Percentiles rank a stretch among this genome's conserved stretches.
Conservation (phyloP, 305 asterid species). For the Solanum hybrid region DNA sequence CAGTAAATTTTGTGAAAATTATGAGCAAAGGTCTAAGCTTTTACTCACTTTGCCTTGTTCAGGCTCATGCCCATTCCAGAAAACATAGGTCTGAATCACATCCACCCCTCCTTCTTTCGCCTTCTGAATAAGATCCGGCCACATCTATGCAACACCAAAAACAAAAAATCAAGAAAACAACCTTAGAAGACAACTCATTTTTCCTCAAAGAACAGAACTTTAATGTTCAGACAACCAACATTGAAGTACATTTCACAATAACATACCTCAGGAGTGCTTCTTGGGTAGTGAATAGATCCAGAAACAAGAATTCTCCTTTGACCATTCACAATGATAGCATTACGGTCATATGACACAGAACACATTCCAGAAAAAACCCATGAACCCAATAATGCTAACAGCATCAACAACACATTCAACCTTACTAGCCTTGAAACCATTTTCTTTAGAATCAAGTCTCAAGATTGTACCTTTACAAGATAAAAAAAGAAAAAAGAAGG, state of each 20-base stretch:
- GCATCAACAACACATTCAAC: conserved; percentile 4
- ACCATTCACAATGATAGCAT: conserved; percentile 16
- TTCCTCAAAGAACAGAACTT: neutral
- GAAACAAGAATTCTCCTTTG: conserved; percentile 22
- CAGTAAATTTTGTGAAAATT: neutral
- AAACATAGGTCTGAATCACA: conserved; percentile 26
- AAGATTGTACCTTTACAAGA: neutral
- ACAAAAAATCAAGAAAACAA: neutral
- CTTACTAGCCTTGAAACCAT: neutral
- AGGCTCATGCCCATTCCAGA: conserved; percentile 33
- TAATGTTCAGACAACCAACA: neutral
- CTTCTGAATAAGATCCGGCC: conserved; percentile 24
- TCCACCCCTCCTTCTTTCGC: conserved; percentile 26
- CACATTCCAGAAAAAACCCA: conserved; percentile 3
- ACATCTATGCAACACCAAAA: conserved; percentile 9
- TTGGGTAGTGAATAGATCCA: conserved; percentile 26
- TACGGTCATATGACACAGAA: conserved; percentile 18
- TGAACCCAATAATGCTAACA: conserved; percentile 4
- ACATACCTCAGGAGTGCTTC: conserved; percentile 26
- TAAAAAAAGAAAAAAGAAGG: neutral
- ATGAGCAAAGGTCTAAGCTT: neutral
- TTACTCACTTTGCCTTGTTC: conserved; percentile 16
- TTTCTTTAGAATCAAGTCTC: neutral
- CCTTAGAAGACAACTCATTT: neutral
- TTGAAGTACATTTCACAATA: neutral